These are phyloP conservation scores for Aurantiochytrium sp. DNA, from an alignment of 108 stramenopile species.

Conservation along the genomic window DNA sequence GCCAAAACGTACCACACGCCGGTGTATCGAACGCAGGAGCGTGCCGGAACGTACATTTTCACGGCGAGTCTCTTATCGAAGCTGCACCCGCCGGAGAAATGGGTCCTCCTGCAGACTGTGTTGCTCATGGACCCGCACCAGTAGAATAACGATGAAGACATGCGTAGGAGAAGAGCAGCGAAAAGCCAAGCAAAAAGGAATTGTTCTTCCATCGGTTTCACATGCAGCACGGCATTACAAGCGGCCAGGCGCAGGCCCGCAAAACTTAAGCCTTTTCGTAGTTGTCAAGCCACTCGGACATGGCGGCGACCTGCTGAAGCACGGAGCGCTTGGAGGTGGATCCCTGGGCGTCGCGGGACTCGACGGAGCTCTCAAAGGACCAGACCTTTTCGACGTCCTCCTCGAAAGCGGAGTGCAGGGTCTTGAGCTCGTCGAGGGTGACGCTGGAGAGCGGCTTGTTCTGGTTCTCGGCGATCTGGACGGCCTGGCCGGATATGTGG, in stretches of 20 bases:
- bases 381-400: constrained; percentile 56
- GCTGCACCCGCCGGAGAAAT: neutral
- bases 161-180: no score
- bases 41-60: constrained; percentile 56
- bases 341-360: constrained; percentile 53
- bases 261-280: constrained; percentile 1
- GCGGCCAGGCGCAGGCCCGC: no score
- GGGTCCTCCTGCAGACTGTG: neutral
- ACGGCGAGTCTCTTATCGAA: neutral
- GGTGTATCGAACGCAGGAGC: constrained; percentile 49
- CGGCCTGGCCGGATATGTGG: constrained; percentile 78
- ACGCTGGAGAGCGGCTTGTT: constrained; percentile 42
- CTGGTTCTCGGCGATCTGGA: constrained; percentile 56
- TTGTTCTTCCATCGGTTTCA: no score
- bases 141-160: no score
- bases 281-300: constrained; percentile 33
- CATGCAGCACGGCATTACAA: no score
- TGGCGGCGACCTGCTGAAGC: constrained; percentile 38
- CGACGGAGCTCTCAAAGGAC: constrained; percentile 56
- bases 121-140: constrained; percentile 24
- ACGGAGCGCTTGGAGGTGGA: constrained; percentile 50
- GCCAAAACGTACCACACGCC: constrained; percentile 52
- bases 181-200: no score
- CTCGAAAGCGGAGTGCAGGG: constrained; percentile 52
- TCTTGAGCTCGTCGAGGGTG: constrained; percentile 43